A percentile compares a stretch with the other conserved stretches of the same genome.
These are phyloP conservation scores for Pyricularia sp. DNA, from an alignment of 2,329 filamentous ascomycete genomes.

Conservation along the genomic window DNA sequence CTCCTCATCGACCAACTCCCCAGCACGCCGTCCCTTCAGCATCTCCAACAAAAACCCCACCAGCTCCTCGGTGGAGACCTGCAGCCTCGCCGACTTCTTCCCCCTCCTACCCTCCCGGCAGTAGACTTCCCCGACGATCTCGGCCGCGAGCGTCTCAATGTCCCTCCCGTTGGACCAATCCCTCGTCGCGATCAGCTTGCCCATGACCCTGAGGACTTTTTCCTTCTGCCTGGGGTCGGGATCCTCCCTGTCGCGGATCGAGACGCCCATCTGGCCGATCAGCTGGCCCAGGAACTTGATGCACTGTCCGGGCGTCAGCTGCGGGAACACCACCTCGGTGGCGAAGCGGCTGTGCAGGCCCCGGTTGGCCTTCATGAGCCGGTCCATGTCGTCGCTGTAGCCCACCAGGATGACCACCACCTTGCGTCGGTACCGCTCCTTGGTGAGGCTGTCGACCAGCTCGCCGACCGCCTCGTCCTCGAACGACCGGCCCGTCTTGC, in stretches of 20 bases:
- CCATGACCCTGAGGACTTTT: conserved; percentile 6
- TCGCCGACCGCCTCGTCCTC: conserved; percentile 21
- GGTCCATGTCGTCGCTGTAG: conserved; percentile 39
- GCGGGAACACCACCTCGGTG: conserved; percentile 8
- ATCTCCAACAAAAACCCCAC: background rate
- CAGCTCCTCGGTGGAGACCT: background rate
- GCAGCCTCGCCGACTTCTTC: background rate
- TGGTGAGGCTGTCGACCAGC: conserved; percentile 15
- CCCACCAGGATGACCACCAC: conserved; percentile 38
- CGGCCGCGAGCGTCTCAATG: conserved; percentile 7
- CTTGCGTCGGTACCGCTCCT: conserved; percentile 31
- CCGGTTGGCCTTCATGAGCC: conserved; percentile 34
- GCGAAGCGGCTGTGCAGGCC: conserved; percentile 37
- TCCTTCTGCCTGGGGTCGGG: conserved; percentile 4
- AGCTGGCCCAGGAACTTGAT: conserved; percentile 6
- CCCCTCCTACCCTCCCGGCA: background rate
- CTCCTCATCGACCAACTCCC: background rate
- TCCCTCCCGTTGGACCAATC: conserved; percentile 9
- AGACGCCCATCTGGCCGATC: conserved; percentile 7
- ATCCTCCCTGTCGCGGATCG: conserved; percentile 5
- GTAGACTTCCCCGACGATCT: background rate
- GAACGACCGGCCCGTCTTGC: conserved; percentile 28
- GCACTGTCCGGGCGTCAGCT: background rate
- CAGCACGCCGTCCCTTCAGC: background rate
- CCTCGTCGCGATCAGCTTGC: conserved; percentile 5